phyloP scores from a whole-genome alignment of 495 filamentous ascomycete genomes.

The Pseudevernia furfuracea region DNA sequence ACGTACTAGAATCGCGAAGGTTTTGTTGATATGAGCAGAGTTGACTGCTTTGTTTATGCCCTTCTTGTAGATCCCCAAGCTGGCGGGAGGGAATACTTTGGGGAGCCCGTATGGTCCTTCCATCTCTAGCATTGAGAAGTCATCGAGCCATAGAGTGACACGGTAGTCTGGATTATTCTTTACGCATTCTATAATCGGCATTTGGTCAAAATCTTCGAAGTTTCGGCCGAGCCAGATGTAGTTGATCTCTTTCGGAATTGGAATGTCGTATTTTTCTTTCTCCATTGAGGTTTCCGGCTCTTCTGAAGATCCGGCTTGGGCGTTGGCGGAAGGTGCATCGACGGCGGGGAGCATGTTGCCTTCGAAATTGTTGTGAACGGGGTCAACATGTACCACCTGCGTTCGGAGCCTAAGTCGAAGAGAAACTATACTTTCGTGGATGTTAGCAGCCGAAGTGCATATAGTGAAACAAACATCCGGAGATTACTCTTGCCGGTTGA shows the following conservation, averaged over 20 bases:
- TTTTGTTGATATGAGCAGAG: background rate
- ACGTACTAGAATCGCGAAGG: background rate
- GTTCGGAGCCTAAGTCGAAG: no score
- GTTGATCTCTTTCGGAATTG: background rate
- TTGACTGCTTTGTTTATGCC: background rate
- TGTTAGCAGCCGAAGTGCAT: background rate
- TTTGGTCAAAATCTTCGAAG: background rate
- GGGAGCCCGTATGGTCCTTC: background rate
- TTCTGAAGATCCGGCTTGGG: background rate
- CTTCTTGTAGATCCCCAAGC: background rate
- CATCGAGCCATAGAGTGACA: background rate
- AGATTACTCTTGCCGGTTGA: background rate
- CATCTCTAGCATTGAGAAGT: background rate
- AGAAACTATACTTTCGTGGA: background rate
- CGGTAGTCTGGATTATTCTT: background rate
- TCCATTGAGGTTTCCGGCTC: background rate
- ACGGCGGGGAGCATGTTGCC: background rate
- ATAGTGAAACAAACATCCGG: background rate
- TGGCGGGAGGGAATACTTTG: background rate
- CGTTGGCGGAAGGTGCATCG: background rate
- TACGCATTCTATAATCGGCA: background rate
- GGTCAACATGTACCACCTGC: background rate
- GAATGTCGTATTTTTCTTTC: background rate
- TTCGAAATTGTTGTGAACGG: background rate
- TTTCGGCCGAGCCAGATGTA: slow-evolving; percentile 1